Evolutionary conservation across 768 basidiomycete genomes (phyloP).

Genomic region (Leccinum uliginosum): DNA sequence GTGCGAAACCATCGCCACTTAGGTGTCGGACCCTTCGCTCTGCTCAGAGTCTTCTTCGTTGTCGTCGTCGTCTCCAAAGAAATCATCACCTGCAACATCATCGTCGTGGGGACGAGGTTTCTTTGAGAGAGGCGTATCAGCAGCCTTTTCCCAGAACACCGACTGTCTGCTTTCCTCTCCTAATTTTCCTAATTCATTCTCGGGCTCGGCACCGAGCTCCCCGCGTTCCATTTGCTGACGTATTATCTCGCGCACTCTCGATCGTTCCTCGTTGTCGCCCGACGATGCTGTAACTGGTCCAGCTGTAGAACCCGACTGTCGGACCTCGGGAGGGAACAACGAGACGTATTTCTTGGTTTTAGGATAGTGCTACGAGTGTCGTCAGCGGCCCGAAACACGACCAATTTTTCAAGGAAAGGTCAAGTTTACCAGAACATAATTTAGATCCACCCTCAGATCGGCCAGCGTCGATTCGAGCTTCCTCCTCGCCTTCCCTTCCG

Average conservation of each 20-base stretch:
- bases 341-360: conserved; percentile 87
- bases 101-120: conserved; percentile 8
- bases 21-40: conserved; percentile 15
- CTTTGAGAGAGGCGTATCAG: background rate
- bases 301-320: conserved; percentile 8
- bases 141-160: conserved; percentile 1
- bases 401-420: background rate
- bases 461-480: conserved; percentile 45
- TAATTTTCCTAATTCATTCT: conserved; percentile 33
- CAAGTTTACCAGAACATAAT: conserved; percentile 73
- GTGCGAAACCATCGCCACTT: background rate
- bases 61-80: conserved; percentile 26
- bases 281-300: conserved; percentile 5
- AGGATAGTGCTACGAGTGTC: conserved; percentile 64
- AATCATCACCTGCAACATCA: conserved; percentile 21
- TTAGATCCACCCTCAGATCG: conserved; percentile 79
- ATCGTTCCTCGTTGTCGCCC: conserved; percentile 45
- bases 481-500: conserved; percentile 34
- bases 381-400: conserved; percentile 3
- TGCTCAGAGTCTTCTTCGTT: conserved; percentile 13
- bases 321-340: conserved; percentile 72
- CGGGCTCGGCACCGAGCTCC: conserved; percentile 57
- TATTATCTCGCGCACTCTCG: conserved; percentile 58
- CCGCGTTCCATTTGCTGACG: conserved; percentile 56
- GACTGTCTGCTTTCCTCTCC: conserved; percentile 5